Evolutionary conservation across 306 rosid species (phyloP).

Genomic region (Vigna mungo): DNA sequence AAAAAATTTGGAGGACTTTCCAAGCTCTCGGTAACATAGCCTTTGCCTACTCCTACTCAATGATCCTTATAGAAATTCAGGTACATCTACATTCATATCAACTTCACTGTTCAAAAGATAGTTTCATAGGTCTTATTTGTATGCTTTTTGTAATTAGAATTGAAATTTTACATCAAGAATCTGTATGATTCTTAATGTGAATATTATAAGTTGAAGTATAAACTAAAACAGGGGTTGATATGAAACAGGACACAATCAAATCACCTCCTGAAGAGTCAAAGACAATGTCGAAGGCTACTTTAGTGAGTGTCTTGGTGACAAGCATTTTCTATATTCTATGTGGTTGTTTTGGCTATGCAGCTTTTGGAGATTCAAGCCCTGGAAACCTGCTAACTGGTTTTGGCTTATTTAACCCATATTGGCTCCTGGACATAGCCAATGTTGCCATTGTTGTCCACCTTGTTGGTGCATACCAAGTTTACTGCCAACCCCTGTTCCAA

Average conservation of each 20-base stretch:
- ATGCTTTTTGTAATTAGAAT: too few relatives aligned
- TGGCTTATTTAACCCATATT: slow-evolving; percentile 53
- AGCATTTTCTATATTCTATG: slow-evolving; percentile 51
- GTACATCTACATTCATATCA: slow-evolving; percentile 17
- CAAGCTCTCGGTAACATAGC: slow-evolving; percentile 63
- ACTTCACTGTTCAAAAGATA: not conserved
- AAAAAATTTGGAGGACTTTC: slow-evolving; percentile 54
- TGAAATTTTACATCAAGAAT: too few relatives aligned
- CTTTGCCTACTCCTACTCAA: slow-evolving; percentile 59
- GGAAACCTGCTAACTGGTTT: slow-evolving; percentile 56
- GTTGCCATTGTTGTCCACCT: slow-evolving; percentile 53
- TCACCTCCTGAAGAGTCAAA: slow-evolving; percentile 53
- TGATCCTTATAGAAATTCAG: slow-evolving; percentile 62
- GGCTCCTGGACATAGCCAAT: slow-evolving; percentile 60
- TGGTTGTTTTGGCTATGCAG: slow-evolving; percentile 56
- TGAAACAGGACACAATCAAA: slow-evolving; percentile 54
- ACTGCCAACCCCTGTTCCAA: slow-evolving; percentile 51
- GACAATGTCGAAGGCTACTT: slow-evolving; percentile 51
- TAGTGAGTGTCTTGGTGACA: slow-evolving; percentile 41
- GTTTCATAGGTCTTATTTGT: not conserved
- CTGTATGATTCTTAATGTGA: too few relatives aligned
- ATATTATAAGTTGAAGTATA: not conserved
- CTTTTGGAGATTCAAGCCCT: slow-evolving; percentile 54
- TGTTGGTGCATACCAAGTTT: slow-evolving; percentile 61
- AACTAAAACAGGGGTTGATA: slow-evolving; percentile 1